These are phyloP conservation scores for Tuber brumale DNA, from an alignment of 495 filamentous ascomycete species.

Conservation along the genomic window DNA sequence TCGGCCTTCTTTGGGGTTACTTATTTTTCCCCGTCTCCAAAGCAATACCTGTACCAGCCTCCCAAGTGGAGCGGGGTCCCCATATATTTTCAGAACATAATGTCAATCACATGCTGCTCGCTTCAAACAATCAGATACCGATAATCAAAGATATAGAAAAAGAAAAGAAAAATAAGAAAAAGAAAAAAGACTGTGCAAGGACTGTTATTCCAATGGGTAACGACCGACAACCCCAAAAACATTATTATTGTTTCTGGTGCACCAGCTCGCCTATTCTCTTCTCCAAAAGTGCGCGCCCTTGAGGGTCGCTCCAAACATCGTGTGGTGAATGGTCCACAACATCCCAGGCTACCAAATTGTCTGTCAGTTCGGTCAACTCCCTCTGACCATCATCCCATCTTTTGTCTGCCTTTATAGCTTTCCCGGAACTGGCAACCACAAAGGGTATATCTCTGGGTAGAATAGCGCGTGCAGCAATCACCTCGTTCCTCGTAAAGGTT, in stretches of 20 bases:
- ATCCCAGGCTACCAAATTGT: constrained; percentile 75
- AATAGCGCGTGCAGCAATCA: constrained; percentile 66
- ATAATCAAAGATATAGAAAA: not conserved
- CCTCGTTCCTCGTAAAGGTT: constrained; percentile 72
- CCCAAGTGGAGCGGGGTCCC: not conserved
- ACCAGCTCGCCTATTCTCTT: constrained; percentile 60
- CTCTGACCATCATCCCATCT: constrained; percentile 75
- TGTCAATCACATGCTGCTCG: not conserved
- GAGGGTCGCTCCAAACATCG: constrained; percentile 66
- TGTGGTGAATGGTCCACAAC: constrained; percentile 79
- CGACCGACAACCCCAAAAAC: not conserved
- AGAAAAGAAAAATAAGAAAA: not conserved
- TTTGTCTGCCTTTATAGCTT: constrained; percentile 49
- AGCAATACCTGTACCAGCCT: not conserved
- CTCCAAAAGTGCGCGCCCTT: constrained; percentile 65
- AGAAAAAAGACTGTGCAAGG: not conserved
- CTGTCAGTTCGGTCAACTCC: constrained; percentile 70
- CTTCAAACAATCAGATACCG: not conserved
- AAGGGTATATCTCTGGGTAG: constrained; percentile 65
- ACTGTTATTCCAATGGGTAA: not conserved
- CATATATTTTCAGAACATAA: not conserved
- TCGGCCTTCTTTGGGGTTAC: not conserved
- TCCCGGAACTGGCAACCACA: constrained; percentile 73
- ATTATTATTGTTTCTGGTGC: constrained; percentile 4
- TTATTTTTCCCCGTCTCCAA: not conserved